Evolutionary conservation across 768 basidiomycete species (phyloP).

Genomic region (Panus rudis): DNA sequence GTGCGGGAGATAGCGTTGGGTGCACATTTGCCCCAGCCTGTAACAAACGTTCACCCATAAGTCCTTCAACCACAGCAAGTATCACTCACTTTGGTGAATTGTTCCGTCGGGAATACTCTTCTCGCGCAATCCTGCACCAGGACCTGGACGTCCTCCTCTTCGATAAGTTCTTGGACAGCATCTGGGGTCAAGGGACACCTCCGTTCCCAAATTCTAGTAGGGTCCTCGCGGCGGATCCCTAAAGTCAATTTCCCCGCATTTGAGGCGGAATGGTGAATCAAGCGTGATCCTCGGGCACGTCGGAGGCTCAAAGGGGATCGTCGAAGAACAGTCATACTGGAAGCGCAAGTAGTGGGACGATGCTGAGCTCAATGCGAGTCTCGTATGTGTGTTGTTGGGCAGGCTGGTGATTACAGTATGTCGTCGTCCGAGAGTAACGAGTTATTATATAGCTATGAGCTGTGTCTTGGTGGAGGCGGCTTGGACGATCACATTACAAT

Average conservation of each 20-base stretch:
- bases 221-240: conserved; percentile 73
- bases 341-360: background rate
- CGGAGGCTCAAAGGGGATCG: conserved; percentile 5
- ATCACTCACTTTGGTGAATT: conserved; percentile 56
- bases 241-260: conserved; percentile 28
- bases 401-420: background rate
- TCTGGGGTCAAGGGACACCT: conserved; percentile 77
- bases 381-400: background rate
- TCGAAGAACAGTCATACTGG: conserved; percentile 7
- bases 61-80: background rate
- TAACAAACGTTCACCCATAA: background rate
- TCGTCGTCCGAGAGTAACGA: background rate
- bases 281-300: background rate
- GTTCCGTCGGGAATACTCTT: conserved; percentile 58
- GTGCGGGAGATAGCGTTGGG: conserved; percentile 49
- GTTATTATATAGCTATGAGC: no score
- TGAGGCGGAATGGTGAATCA: conserved; percentile 4
- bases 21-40: conserved; percentile 76
- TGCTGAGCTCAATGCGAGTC: background rate
- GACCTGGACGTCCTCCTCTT: conserved; percentile 51
- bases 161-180: conserved; percentile 55
- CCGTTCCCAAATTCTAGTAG: conserved; percentile 78
- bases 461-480: no score
- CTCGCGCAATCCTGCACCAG: conserved; percentile 72
- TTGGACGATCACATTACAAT: no score